These are phyloP conservation scores for Crucibulum laeve DNA, from an alignment of 768 basidiomycete species.

Conservation along the genomic window DNA sequence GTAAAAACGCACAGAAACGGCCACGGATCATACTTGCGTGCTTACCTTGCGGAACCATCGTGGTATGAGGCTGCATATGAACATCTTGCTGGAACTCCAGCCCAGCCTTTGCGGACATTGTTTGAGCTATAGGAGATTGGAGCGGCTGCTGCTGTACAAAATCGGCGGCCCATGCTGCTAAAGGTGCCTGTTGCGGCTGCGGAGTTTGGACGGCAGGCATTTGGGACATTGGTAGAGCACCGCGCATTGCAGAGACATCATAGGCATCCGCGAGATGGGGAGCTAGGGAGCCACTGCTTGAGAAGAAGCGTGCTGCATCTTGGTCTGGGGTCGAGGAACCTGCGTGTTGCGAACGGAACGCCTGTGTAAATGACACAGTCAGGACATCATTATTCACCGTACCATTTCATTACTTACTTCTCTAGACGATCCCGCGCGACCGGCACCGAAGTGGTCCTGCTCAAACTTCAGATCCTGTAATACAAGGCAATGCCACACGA, in stretches of 20 bases:
- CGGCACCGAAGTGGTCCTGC: conserved; percentile 69
- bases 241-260: conserved; percentile 54
- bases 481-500: neutral
- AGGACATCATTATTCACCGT: neutral
- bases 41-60: conserved; percentile 15
- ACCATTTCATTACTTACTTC: conserved; percentile 38
- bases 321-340: conserved; percentile 41
- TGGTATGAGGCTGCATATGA: conserved; percentile 6
- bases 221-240: conserved; percentile 35
- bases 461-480: conserved; percentile 8
- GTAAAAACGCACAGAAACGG: neutral
- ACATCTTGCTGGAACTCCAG: conserved; percentile 8
- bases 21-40: neutral
- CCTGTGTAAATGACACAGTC: conserved; percentile 26
- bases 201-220: conserved; percentile 12
- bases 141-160: conserved; percentile 41
- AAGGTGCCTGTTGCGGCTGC: conserved; percentile 17
- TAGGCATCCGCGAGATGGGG: conserved; percentile 42
- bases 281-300: conserved; percentile 22
- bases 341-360: conserved; percentile 53
- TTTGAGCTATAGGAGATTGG: conserved; percentile 12
- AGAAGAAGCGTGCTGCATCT: conserved; percentile 73
- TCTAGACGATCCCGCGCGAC: conserved; percentile 57
- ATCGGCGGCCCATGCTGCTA: conserved; percentile 59
- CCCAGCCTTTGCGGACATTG: conserved; percentile 8